phyloP scores from a whole-genome alignment of 768 basidiomycete genomes.

The Leccinum uliginosum region DNA sequence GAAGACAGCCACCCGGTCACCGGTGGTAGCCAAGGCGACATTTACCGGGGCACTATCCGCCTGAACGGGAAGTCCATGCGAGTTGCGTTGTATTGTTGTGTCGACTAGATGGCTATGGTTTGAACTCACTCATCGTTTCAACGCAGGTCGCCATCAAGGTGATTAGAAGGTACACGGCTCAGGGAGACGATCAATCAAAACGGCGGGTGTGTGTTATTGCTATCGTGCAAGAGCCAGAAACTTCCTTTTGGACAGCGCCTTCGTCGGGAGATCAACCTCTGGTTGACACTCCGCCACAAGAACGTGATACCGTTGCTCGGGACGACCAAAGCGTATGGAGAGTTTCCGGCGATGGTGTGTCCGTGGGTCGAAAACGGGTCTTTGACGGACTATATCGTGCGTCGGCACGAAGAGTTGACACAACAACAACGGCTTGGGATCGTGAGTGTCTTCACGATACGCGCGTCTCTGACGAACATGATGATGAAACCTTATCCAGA shows the following conservation, averaged over 20 bases:
- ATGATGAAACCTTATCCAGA: slow-evolving; percentile 3
- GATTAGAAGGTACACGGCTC: slow-evolving; percentile 18
- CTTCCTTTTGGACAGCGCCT: slow-evolving; percentile 12
- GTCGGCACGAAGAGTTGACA: slow-evolving; percentile 10
- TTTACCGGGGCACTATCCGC: slow-evolving; percentile 17
- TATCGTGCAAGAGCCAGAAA: background rate
- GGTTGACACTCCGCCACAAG: slow-evolving; percentile 26
- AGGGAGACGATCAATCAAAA: slow-evolving; percentile 13
- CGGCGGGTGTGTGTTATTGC: slow-evolving; percentile 7
- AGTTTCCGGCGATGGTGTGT: slow-evolving; percentile 30
- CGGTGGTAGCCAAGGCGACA: slow-evolving; percentile 19
- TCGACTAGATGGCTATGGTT: slow-evolving; percentile 10
- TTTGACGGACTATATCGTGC: slow-evolving; percentile 23
- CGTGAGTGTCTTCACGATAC: slow-evolving; percentile 6
- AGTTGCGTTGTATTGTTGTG: slow-evolving; percentile 1
- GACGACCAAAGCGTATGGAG: slow-evolving; percentile 25
- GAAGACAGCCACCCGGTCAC: slow-evolving; percentile 14
- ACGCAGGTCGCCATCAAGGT: slow-evolving; percentile 16
- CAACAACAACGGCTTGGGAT: slow-evolving; percentile 9
- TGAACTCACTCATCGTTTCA: background rate
- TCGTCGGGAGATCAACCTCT: slow-evolving; percentile 28
- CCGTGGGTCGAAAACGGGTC: slow-evolving; percentile 31
- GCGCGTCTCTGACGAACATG: background rate
- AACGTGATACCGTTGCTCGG: slow-evolving; percentile 32
- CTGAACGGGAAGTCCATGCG: slow-evolving; percentile 9